Percentiles rank a stretch among this genome's conserved stretches.
phyloP scores from a whole-genome alignment of 108 stramenopile species.

The Discostella stelligeroides region DNA sequence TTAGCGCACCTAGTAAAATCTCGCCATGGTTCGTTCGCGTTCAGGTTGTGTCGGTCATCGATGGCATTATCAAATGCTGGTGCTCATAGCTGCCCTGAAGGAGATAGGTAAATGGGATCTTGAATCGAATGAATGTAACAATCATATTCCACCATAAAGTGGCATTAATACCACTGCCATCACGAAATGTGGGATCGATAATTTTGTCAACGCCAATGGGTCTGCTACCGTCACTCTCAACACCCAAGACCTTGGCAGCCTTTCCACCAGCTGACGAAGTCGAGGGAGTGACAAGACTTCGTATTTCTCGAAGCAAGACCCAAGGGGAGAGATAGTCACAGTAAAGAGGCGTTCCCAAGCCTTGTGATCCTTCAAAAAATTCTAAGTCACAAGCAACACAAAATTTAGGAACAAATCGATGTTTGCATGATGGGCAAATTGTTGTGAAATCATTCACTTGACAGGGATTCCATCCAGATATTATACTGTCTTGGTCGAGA shows the following conservation, averaged over 20 bases:
- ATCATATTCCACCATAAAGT: constrained; percentile 91
- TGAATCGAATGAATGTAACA: constrained; percentile 68
- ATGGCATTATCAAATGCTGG: constrained; percentile 54
- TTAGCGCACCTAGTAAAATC: too few species aligned
- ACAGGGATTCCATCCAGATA: constrained; percentile 74
- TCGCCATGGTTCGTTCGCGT: too few species aligned
- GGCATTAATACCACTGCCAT: constrained; percentile 64
- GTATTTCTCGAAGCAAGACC: constrained; percentile 79
- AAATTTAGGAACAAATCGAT: constrained; percentile 84
- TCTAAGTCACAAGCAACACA: constrained; percentile 60
- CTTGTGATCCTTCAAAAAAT: constrained; percentile 80
- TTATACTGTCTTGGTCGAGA: constrained; percentile 62
- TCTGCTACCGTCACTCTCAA: constrained; percentile 2
- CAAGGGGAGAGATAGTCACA: constrained; percentile 89
- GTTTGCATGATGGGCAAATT: constrained; percentile 69
- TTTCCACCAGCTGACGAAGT: constrained; percentile 22
- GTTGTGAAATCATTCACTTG: constrained; percentile 74
- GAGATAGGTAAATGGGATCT: constrained; percentile 79
- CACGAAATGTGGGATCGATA: constrained; percentile 73
- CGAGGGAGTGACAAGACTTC: constrained; percentile 44
- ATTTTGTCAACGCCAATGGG: constrained; percentile 53
- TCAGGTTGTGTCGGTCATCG: constrained; percentile 12
- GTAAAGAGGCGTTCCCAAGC: constrained; percentile 71
- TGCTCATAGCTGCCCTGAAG: constrained; percentile 82
- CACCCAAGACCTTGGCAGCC: constrained; percentile 34